These are phyloP conservation scores for Tephrocybe sp. DNA, from an alignment of 768 basidiomycete genomes.

Conservation along the genomic window DNA sequence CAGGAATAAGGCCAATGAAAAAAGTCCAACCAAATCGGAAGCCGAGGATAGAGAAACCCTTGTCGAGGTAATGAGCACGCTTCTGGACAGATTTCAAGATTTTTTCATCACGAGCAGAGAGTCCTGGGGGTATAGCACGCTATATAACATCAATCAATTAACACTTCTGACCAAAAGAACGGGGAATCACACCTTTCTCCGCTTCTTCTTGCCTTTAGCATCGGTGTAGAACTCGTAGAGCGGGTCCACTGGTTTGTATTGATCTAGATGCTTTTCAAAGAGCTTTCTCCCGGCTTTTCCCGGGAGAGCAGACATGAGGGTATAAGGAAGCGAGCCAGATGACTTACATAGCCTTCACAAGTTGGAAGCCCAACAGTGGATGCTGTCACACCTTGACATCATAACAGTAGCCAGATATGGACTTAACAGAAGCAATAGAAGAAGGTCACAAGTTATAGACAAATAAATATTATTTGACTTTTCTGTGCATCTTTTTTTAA, in stretches of 20 bases:
- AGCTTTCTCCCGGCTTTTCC: conserved; percentile 55
- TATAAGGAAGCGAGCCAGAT: neutral
- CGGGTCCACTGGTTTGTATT: conserved; percentile 73
- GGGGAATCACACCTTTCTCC: conserved; percentile 50
- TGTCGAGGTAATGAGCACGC: conserved; percentile 85
- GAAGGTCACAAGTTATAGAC: too few relatives aligned
- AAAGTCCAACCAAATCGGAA: conserved; percentile 88
- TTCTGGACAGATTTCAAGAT: conserved; percentile 74
- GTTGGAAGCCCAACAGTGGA: neutral
- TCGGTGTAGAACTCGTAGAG: conserved; percentile 67
- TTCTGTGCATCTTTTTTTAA: too few relatives aligned
- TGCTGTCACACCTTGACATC: neutral
- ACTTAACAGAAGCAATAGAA: too few relatives aligned
- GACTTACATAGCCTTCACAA: neutral
- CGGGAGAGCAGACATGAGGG: conserved; percentile 30
- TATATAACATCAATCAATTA: conserved; percentile 29
- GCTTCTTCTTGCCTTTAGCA: conserved; percentile 52
- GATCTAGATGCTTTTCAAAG: conserved; percentile 62
- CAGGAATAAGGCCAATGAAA: conserved; percentile 73
- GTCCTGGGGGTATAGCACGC: conserved; percentile 73
- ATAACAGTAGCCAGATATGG: neutral
- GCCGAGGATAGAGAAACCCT: conserved; percentile 78
- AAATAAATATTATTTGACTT: too few relatives aligned
- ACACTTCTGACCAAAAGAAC: neutral
- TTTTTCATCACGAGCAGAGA: conserved; percentile 72